A percentile compares a stretch with the other conserved stretches of the same genome.
Conservation (phyloP, 1,284 basidiomycete genomes). For the Stereum hirsutum region DNA sequence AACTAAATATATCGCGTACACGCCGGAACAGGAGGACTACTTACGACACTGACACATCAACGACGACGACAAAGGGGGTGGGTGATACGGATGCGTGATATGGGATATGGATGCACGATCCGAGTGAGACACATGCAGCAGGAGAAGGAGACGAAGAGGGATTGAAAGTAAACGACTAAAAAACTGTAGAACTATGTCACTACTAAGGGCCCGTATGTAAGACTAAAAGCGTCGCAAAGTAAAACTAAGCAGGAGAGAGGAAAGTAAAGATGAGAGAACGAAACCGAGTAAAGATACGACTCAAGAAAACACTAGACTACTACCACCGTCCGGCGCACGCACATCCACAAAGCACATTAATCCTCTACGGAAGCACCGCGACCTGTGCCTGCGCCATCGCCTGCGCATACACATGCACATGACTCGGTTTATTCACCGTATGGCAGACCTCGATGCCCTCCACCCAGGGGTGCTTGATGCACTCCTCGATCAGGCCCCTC, state of each 20-base stretch:
- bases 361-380: slow-evolving; percentile 7
- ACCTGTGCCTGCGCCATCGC: slow-evolving; percentile 31
- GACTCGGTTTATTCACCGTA: slow-evolving; percentile 45
- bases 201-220: background rate
- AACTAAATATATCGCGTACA: too few species aligned
- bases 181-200: slow-evolving; percentile 5
- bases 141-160: slow-evolving; percentile 1
- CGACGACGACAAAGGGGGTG: too few species aligned
- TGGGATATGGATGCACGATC: too few species aligned
- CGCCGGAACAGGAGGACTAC: too few species aligned
- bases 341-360: background rate
- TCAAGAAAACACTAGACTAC: background rate
- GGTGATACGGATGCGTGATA: too few species aligned
- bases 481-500: slow-evolving; percentile 76
- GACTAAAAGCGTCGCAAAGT: background rate
- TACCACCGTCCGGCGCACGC: background rate
- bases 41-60: too few species aligned
- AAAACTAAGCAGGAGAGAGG: background rate
- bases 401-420: slow-evolving; percentile 59
- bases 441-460: slow-evolving; percentile 71
- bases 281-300: background rate
- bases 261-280: background rate
- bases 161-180: background rate
- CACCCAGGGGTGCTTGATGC: slow-evolving; percentile 81
- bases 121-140: too few species aligned